These are phyloP conservation scores for Lichtheimia corymbifera DNA, from an alignment of 371 early-diverging fungal species.

Conservation along the genomic window DNA sequence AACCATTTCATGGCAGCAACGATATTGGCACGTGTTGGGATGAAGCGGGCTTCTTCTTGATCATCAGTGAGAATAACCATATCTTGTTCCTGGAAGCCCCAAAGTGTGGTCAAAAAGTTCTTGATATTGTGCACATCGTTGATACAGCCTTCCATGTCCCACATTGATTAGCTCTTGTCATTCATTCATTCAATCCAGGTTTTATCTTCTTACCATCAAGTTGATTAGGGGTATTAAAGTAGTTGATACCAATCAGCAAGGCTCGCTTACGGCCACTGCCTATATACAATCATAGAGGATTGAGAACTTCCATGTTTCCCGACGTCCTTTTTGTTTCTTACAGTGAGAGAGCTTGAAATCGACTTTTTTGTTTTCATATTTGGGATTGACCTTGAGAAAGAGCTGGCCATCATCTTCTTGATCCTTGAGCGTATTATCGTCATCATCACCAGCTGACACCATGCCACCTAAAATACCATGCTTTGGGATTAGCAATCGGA, in stretches of 20 bases:
- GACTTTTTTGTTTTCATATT: slow-evolving; percentile 19
- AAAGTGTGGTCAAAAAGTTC: slow-evolving; percentile 65
- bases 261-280: slow-evolving; percentile 77
- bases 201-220: slow-evolving; percentile 52
- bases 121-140: slow-evolving; percentile 91
- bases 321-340: slow-evolving; percentile 20
- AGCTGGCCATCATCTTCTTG: slow-evolving; percentile 13
- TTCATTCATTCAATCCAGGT: no score
- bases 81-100: slow-evolving; percentile 68
- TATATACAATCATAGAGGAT: slow-evolving; percentile 1
- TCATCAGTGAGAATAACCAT: slow-evolving; percentile 93
- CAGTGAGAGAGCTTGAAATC: slow-evolving; percentile 73
- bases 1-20: slow-evolving; percentile 71
- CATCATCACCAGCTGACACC: slow-evolving; percentile 7
- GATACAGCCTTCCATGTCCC: slow-evolving; percentile 68
- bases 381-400: slow-evolving; percentile 31
- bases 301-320: background rate
- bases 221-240: slow-evolving; percentile 66
- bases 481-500: no score
- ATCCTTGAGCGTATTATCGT: slow-evolving; percentile 5
- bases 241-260: slow-evolving; percentile 92
- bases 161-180: background rate
- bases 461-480: background rate
- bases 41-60: slow-evolving; percentile 62
- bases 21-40: slow-evolving; percentile 86